Evolutionary conservation across 768 basidiomycete species (phyloP).

Genomic region (Hydnum rufescens): DNA sequence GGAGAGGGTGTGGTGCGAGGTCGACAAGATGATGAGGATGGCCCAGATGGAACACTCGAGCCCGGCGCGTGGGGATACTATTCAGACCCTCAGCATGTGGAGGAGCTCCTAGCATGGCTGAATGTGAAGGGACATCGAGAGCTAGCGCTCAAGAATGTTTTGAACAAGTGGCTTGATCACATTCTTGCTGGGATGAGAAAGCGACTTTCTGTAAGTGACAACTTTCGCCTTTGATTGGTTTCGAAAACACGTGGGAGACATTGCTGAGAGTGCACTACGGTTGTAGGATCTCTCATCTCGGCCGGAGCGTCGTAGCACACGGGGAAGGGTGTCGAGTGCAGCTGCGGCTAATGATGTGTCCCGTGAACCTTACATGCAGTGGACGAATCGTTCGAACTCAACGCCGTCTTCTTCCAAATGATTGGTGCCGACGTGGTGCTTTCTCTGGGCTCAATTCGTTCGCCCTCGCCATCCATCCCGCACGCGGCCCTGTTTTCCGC

Average conservation of each 20-base stretch:
- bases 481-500: too few relatives aligned
- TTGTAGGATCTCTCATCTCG: not conserved
- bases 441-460: too few relatives aligned
- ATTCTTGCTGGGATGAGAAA: constrained; percentile 61
- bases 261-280: constrained; percentile 4
- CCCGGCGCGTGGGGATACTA: constrained; percentile 84
- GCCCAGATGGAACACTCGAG: constrained; percentile 47
- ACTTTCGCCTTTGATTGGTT: not conserved
- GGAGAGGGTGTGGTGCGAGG: constrained; percentile 33
- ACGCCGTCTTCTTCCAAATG: too few relatives aligned
- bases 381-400: constrained; percentile 33
- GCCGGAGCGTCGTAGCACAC: constrained; percentile 4
- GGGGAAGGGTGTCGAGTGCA: constrained; percentile 55
- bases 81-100: constrained; percentile 75
- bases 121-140: constrained; percentile 86
- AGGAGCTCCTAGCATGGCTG: constrained; percentile 71
- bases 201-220: constrained; percentile 42
- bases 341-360: constrained; percentile 36
- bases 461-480: too few relatives aligned
- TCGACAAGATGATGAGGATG: constrained; percentile 60
- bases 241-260: not conserved
- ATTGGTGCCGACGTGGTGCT: too few relatives aligned
- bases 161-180: constrained; percentile 73
- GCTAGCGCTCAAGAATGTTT: constrained; percentile 47
- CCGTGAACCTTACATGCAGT: constrained; percentile 73